phyloP scores from a whole-genome alignment of 202 grass and related monocot species.

The Dendrocalamus latiflorus region DNA sequence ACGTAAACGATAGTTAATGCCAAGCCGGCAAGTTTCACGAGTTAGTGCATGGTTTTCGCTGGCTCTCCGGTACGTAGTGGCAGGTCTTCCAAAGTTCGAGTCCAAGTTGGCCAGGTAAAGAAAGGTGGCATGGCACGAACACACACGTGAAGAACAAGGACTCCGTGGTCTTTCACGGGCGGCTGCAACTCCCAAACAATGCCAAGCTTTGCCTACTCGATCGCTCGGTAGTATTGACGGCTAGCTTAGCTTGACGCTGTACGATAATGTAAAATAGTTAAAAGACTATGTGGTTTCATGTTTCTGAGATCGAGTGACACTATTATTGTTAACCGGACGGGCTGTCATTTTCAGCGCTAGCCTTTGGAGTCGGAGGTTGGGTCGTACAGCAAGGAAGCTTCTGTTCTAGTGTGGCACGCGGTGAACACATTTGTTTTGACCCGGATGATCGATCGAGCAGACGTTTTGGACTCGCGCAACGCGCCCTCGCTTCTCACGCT shows the following conservation, averaged over 20 bases:
- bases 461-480: conserved; percentile 24
- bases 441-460: not conserved
- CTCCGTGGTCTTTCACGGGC: conserved; percentile 18
- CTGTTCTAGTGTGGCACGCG: conserved; percentile 12
- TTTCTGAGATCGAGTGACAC: not conserved
- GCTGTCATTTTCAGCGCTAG: not conserved
- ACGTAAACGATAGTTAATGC: conserved; percentile 8
- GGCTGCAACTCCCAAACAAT: conserved; percentile 10
- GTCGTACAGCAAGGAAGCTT: conserved; percentile 3
- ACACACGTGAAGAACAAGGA: conserved; percentile 43
- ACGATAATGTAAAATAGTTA: not conserved
- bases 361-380: not conserved
- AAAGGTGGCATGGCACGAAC: not conserved
- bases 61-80: not conserved
- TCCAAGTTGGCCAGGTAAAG: conserved; percentile 22
- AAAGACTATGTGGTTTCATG: not conserved
- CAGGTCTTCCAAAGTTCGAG: not conserved
- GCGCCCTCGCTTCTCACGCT: not conserved
- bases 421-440: conserved; percentile 10
- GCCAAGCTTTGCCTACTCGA: not conserved
- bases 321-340: not conserved
- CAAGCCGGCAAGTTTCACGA: conserved; percentile 10
- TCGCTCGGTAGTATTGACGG: not conserved
- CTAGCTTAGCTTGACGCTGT: not conserved
- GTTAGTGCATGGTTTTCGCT: not conserved